Percentiles rank a stretch among this genome's conserved stretches.
Conservation (phyloP, 1,139 yeast species). For the Saccharomycopsis hybrid region DNA sequence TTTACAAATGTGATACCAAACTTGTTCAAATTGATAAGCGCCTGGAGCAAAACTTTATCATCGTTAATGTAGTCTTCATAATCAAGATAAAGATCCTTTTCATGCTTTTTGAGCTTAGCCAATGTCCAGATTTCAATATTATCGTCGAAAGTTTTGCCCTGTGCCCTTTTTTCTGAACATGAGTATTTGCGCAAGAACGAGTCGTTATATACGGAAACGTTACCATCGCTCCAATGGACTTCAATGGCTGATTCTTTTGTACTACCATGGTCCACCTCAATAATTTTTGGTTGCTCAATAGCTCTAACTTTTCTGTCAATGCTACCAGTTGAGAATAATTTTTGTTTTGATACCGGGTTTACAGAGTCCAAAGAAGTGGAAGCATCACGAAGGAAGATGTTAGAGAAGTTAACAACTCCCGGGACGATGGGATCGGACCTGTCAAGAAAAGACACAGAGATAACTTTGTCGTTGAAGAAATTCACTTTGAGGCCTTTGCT, state of each 20-base stretch:
- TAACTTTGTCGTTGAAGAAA: constrained; percentile 18
- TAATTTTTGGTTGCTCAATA: constrained; percentile 29
- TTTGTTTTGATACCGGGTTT: constrained; percentile 55
- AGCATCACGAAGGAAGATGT: constrained; percentile 60
- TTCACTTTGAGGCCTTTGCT: constrained; percentile 13
- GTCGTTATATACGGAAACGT: constrained; percentile 40
- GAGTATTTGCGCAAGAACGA: constrained; percentile 43
- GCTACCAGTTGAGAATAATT: constrained; percentile 58
- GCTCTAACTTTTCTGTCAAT: constrained; percentile 29
- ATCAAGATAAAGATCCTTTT: constrained; percentile 29
- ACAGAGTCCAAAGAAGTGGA: constrained; percentile 45
- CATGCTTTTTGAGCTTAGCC: constrained; percentile 26
- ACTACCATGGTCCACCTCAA: constrained; percentile 25
- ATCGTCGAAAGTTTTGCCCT: constrained; percentile 29
- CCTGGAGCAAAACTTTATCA: constrained; percentile 34
- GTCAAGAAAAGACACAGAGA: constrained; percentile 18
- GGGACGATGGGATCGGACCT: constrained; percentile 15
- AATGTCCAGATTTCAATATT: constrained; percentile 40
- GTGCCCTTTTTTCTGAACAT: constrained; percentile 31
- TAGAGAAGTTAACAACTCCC: constrained; percentile 39
- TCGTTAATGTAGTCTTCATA: constrained; percentile 41
- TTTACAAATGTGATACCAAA: constrained; percentile 55
- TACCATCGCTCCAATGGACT: constrained; percentile 54
- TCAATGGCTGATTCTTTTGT: constrained; percentile 31
- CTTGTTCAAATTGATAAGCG: constrained; percentile 43